Percentiles rank a stretch among this genome's conserved stretches.
phyloP scores from a whole-genome alignment of 371 early-diverging fungal species.

The Actinomucor elegans region DNA sequence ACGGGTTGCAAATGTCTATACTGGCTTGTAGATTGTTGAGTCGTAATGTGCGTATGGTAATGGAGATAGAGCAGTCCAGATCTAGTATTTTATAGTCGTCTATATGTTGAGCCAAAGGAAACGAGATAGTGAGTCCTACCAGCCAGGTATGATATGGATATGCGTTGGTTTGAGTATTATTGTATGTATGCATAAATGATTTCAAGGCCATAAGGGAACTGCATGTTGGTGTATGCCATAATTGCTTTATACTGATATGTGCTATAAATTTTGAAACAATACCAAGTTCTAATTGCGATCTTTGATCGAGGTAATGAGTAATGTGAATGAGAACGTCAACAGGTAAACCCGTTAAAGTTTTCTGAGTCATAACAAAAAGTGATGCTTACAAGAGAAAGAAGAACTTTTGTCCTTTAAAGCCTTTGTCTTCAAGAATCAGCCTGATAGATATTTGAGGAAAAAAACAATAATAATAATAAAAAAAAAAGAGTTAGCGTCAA shows the following conservation, averaged over 20 bases:
- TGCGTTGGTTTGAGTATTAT: not conserved
- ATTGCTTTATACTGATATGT: not conserved
- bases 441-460: not conserved
- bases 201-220: not conserved
- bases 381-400: not conserved
- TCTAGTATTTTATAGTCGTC: too few species aligned
- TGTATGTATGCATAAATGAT: not conserved
- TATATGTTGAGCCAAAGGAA: not conserved
- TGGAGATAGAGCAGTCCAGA: not conserved
- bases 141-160: slow-evolving; percentile 4
- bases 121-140: not conserved
- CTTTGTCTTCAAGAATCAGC: too few species aligned
- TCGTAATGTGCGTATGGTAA: not conserved
- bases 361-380: not conserved
- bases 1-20: too few species aligned
- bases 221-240: slow-evolving; percentile 7
- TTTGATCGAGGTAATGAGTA: not conserved
- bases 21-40: not conserved
- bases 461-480: not conserved
- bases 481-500: not conserved
- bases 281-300: not conserved
- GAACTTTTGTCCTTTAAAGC: too few species aligned
- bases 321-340: slow-evolving; percentile 3
- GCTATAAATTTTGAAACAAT: not conserved
- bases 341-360: not conserved